Conservation (phyloP, 2,329 filamentous ascomycete genomes). For the Mycogone perniciosa region DNA sequence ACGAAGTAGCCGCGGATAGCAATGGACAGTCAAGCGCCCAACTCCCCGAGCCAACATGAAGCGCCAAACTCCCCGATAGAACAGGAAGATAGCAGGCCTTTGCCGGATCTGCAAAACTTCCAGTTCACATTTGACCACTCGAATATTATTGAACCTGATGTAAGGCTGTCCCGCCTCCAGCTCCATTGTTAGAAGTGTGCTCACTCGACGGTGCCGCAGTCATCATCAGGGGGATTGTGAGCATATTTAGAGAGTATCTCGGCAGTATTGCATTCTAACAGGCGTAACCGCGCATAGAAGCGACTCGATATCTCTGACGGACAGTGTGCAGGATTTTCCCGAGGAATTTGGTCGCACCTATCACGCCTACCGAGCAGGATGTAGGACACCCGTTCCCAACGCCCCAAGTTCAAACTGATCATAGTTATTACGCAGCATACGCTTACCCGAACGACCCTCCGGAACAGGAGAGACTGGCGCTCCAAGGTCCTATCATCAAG, state of each 20-base stretch:
- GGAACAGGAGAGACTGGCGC: conserved; percentile 26
- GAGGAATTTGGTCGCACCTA: conserved; percentile 29
- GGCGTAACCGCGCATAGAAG: background rate
- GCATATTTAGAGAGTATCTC: background rate
- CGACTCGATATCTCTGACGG: conserved; percentile 26
- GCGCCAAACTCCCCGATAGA: background rate
- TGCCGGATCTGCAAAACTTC: conserved; percentile 14
- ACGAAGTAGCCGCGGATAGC: background rate
- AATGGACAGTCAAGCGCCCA: background rate
- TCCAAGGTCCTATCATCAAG: conserved; percentile 24
- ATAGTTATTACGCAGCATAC: conserved; percentile 3
- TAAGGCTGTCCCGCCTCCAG: conserved; percentile 18
- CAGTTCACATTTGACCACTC: conserved; percentile 30
- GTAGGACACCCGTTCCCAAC: background rate
- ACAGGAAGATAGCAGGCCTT: background rate
- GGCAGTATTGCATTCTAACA: background rate
- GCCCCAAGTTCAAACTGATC: background rate
- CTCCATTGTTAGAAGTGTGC: background rate
- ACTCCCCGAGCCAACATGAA: background rate
- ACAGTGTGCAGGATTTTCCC: conserved; percentile 35
- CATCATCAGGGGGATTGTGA: too few relatives aligned
- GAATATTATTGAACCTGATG: conserved; percentile 28
- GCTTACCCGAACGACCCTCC: conserved; percentile 22
- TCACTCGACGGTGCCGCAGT: background rate
- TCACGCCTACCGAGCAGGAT: conserved; percentile 11